Conservation (phyloP, 2,329 filamentous ascomycete species). For the Madurella mycetomatis region DNA sequence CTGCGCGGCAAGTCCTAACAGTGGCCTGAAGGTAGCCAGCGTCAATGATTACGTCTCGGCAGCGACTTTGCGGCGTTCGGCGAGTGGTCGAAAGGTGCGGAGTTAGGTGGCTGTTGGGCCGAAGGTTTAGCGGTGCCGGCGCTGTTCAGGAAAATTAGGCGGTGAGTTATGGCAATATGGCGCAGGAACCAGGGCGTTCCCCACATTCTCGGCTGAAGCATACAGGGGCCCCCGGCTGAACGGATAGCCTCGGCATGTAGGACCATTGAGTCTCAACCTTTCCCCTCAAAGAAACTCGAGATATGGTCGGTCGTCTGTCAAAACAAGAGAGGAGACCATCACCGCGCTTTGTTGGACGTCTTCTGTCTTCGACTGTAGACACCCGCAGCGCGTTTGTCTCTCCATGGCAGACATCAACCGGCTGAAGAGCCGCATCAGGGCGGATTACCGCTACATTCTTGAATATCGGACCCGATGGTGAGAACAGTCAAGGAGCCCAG, state of each 20-base stretch:
- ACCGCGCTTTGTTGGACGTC: not conserved
- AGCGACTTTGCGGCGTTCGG: not conserved
- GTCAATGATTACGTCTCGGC: not conserved
- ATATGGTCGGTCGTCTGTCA: not conserved
- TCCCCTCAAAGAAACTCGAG: not conserved
- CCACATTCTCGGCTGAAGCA: not conserved
- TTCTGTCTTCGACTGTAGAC: not conserved
- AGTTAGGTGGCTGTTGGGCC: not conserved
- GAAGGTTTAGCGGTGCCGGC: not conserved
- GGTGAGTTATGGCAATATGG: conserved; percentile 1
- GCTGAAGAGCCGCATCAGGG: conserved; percentile 59
- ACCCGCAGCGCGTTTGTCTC: not conserved
- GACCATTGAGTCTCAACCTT: not conserved
- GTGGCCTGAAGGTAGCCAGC: conserved; percentile 3
- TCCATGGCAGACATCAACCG: conserved; percentile 33
- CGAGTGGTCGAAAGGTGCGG: not conserved
- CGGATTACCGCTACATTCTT: conserved; percentile 72
- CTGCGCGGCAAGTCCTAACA: not conserved
- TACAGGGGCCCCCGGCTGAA: not conserved
- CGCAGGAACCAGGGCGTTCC: not conserved
- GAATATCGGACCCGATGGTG: conserved; percentile 87
- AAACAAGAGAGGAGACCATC: not conserved
- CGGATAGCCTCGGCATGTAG: conserved; percentile 7
- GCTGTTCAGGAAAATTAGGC: not conserved
- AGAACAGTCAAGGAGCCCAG: conserved; percentile 18